phyloP scores from a whole-genome alignment of 2,329 filamentous ascomycete species.

The Stagonosporopsis vannaccii region DNA sequence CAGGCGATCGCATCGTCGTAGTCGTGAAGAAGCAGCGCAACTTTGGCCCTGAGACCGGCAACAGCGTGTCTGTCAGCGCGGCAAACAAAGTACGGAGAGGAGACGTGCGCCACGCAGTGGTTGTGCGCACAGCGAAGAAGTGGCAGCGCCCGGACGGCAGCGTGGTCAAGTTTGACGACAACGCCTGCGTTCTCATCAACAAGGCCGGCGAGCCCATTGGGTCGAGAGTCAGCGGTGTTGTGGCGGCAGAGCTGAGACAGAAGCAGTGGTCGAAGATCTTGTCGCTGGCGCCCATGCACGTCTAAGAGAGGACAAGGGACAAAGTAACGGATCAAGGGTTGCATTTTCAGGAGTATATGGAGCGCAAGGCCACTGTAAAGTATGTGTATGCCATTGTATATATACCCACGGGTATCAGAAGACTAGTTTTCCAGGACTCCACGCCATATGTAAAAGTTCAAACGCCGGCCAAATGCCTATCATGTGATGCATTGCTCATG shows the following conservation, averaged over 20 bases:
- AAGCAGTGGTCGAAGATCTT: slow-evolving; percentile 99
- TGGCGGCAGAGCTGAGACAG: slow-evolving; percentile 85
- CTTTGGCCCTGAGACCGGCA: slow-evolving; percentile 73
- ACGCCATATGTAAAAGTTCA: slow-evolving; percentile 30
- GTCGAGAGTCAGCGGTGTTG: slow-evolving; percentile 76
- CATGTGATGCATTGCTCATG: slow-evolving; percentile 13
- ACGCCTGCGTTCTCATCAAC: slow-evolving; percentile 96
- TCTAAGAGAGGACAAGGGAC: slow-evolving; percentile 53
- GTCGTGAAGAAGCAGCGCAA: slow-evolving; percentile 96
- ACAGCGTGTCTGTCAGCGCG: slow-evolving; percentile 73
- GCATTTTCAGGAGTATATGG: slow-evolving; percentile 34
- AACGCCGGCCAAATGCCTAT: slow-evolving; percentile 45
- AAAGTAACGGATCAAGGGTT: neutral
- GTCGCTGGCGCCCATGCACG: slow-evolving; percentile 86
- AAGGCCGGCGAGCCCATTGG: slow-evolving; percentile 96
- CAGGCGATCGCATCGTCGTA: slow-evolving; percentile 95
- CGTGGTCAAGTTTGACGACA: slow-evolving; percentile 93
- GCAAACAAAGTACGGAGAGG: slow-evolving; percentile 95
- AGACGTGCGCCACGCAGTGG: slow-evolving; percentile 93
- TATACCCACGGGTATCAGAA: slow-evolving; percentile 48
- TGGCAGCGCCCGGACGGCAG: slow-evolving; percentile 87
- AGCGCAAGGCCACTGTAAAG: slow-evolving; percentile 33
- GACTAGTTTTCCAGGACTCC: slow-evolving; percentile 37
- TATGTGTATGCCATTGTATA: slow-evolving; percentile 38
- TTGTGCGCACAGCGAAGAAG: slow-evolving; percentile 91